These are phyloP conservation scores for Atkinsonella hypoxylon DNA, from an alignment of 2,329 filamentous ascomycete species.

Conservation along the genomic window DNA sequence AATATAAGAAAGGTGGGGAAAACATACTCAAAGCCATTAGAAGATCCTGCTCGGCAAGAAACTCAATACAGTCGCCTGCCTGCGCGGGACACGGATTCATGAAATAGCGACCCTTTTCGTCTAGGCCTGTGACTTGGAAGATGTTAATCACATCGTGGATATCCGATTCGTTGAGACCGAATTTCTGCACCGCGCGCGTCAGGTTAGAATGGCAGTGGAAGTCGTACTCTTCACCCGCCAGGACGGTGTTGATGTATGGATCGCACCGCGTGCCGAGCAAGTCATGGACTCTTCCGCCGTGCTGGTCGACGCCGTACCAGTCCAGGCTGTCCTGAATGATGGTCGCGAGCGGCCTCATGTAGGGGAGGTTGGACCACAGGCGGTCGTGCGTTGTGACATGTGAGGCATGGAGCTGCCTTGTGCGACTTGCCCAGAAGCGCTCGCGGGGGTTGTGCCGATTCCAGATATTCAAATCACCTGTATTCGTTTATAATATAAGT, in stretches of 20 bases:
- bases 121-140: constrained; percentile 73
- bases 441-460: constrained; percentile 65
- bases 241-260: constrained; percentile 67
- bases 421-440: constrained; percentile 70
- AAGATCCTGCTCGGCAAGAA: constrained; percentile 69
- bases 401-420: constrained; percentile 64
- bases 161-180: constrained; percentile 58
- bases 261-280: constrained; percentile 74
- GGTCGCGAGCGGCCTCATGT: constrained; percentile 61
- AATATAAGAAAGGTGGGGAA: no score
- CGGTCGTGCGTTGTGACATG: constrained; percentile 63
- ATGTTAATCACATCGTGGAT: constrained; percentile 80
- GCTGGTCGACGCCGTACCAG: constrained; percentile 47
- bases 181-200: constrained; percentile 56
- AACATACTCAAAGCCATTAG: constrained; percentile 44
- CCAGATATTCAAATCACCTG: constrained; percentile 73
- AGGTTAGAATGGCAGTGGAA: constrained; percentile 81
- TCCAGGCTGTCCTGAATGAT: constrained; percentile 56
- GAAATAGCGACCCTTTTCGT: constrained; percentile 61
- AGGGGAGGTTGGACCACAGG: constrained; percentile 68
- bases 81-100: constrained; percentile 53
- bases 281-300: constrained; percentile 63
- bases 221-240: constrained; percentile 60
- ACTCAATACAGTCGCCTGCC: constrained; percentile 53
- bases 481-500: not conserved